Evolutionary conservation across 768 basidiomycete genomes (phyloP), one percentile per base, ranked within the genome.

Genomic region (Boletellus emodensis): DNA sequence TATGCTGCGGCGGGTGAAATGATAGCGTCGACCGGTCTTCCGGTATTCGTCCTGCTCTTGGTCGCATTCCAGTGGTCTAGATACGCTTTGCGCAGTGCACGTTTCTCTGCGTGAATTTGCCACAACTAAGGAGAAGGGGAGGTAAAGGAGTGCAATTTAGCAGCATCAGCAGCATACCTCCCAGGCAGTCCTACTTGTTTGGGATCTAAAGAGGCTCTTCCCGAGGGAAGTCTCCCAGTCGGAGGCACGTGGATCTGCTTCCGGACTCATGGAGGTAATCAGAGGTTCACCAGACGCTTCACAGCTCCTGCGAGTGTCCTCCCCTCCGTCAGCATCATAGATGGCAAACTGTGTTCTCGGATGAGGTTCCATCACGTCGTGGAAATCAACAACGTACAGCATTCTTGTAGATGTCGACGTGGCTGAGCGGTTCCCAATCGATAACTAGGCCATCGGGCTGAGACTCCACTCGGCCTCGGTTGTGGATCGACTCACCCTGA

Each of bases 361-460:
- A 12, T 4, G 6, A 28, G 15, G 26, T 32, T 20, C 14, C 13
- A 39, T 7, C 39, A 48, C 13, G 18, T 18, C 37, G 40, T 2
- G 17, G 15, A 36, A 32, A 13, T n/a, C 4, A 17, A 40, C 9
- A 39, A 39, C 48, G 41, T 30, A 67, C 62, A 5, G 68, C 61
- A 46, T 63, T 58, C 42, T 49, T 52, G 45, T 61, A 60, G 7
- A 74, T 64, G 14, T 71, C 66, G 0, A 56, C 48, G 53, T 86
- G 82, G 24, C 80, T 75, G 40, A 74, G 62, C 0, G 82, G 79
- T 39, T 75, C 72, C 87, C 87, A 92, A 50, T 88, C 83, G 45
- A 90, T 76, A 10, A 90, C 55, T 53, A 22, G 12, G 6, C 36
- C 1, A 39, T 11, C 46, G 8, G 22, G 39, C 12, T 26, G 28